Evolutionary conservation across 352 stramenopile species (phyloP), one percentile per base, ranked within the genome.

Genomic region (Aphanomyces cochlioides): DNA sequence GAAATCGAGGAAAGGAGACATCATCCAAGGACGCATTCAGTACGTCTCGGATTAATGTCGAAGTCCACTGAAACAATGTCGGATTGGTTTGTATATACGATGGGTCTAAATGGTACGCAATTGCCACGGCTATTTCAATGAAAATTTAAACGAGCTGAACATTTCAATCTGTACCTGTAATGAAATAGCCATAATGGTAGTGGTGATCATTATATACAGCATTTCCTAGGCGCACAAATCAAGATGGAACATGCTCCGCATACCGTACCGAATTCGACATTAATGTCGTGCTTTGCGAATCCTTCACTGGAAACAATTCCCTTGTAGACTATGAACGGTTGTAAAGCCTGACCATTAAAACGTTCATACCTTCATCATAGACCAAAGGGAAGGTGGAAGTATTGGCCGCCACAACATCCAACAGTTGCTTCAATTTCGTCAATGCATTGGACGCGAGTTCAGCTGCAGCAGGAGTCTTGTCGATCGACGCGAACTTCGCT

Each of bases 121-220:
- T 68, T 54, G 8, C 72, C 47, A 65, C 82, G 72, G 38, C 63
- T 69, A 59, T 17, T 7, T 50, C 3, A n/a, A 12, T 15, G 37
- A 19, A 61, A 57, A 67, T 60, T 57, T 41, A 59, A 53, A 82
- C 73, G 40, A 87, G 64, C 28, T 74, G 66, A 64, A 89, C 89
- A 19, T 77, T 78, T 34, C 77, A 76, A 0, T 78, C 43, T 67
- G 5, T 69, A 69, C 63, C 83, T 7, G 75, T 86, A 50, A 89
- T 79, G 17, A 82, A 73, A 64, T 90, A 90, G 71, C 83, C 83
- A 59, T 88, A 90, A 68, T 90, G 83, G 41, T 89, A 90, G 69
- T 90, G 83, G 66, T 90, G 83, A 56, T 90, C 83, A 48, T 89
- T 90, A 78, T 89, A 90, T 39, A 88, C 79, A 28, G 73, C 74